Conservation (phyloP, 2,329 filamentous ascomycete species). For the Cercospora brassicicola region DNA sequence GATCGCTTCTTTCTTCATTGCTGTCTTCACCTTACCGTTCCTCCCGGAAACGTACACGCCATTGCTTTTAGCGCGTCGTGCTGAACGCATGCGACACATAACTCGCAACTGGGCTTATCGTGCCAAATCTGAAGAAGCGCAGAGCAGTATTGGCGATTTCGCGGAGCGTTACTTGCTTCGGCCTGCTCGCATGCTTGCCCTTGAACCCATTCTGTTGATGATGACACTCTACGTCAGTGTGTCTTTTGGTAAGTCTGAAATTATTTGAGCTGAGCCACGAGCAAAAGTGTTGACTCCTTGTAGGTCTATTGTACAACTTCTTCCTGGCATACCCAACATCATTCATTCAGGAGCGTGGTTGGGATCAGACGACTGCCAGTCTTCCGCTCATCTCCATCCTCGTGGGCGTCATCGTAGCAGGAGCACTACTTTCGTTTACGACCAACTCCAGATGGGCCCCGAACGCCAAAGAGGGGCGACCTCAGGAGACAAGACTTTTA, state of each 20-base stretch:
- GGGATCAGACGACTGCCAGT: slow-evolving; percentile 74
- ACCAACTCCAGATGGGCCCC: slow-evolving; percentile 46
- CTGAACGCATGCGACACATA: slow-evolving; percentile 32
- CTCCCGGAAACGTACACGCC: slow-evolving; percentile 58
- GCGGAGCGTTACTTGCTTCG: slow-evolving; percentile 45
- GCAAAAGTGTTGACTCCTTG: not conserved
- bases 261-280: not conserved
- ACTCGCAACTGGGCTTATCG: slow-evolving; percentile 44
- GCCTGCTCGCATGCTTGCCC: slow-evolving; percentile 47
- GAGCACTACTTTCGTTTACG: slow-evolving; percentile 42
- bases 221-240: slow-evolving; percentile 40
- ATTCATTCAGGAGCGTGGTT: slow-evolving; percentile 70
- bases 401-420: slow-evolving; percentile 64
- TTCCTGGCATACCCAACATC: slow-evolving; percentile 37
- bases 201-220: slow-evolving; percentile 49
- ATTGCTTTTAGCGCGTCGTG: slow-evolving; percentile 44
- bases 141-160: slow-evolving; percentile 43
- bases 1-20: slow-evolving; percentile 44
- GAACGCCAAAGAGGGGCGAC: slow-evolving; percentile 42
- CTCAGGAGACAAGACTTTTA: slow-evolving; percentile 47
- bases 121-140: slow-evolving; percentile 44
- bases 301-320: slow-evolving; percentile 40
- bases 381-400: slow-evolving; percentile 72
- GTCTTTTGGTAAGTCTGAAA: slow-evolving; percentile 35
- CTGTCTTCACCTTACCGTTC: slow-evolving; percentile 43